A percentile compares a stretch with the other conserved stretches of the same genome.
Evolutionary conservation across 306 rosid genomes (phyloP).

Genomic region (Corylus americana): DNA sequence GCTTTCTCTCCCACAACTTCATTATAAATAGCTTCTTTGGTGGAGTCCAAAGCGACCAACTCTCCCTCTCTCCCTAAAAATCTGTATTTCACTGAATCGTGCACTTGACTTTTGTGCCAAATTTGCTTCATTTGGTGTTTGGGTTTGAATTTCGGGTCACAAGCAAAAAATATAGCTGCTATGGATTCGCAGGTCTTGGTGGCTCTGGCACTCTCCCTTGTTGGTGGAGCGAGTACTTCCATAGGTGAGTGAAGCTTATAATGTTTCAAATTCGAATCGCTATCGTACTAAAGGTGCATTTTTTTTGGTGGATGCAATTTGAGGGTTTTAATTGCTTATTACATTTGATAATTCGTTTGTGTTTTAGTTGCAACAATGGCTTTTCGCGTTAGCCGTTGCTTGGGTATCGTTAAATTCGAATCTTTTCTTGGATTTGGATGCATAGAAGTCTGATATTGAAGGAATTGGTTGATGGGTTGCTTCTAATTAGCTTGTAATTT

Average conservation of each 20-base stretch:
- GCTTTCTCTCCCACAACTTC: background rate
- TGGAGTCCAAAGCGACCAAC: slow-evolving; percentile 4
- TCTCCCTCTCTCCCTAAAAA: background rate
- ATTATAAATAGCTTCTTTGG: background rate
- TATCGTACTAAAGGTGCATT: background rate
- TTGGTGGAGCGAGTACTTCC: slow-evolving; percentile 92
- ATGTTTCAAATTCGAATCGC: background rate
- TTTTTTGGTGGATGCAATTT: background rate
- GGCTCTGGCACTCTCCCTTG: slow-evolving; percentile 92
- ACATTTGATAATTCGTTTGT: background rate
- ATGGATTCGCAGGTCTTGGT: slow-evolving; percentile 85
- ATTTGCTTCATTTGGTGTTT: slow-evolving; percentile 2
- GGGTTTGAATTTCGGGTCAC: slow-evolving; percentile 8
- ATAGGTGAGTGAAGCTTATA: slow-evolving; percentile 48
- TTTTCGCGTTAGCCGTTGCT: too few relatives aligned
- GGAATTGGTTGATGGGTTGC: slow-evolving; percentile 1
- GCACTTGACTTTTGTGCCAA: slow-evolving; percentile 11
- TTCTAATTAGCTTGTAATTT: background rate
- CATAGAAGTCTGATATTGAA: background rate
- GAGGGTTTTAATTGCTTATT: background rate
- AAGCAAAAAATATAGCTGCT: background rate
- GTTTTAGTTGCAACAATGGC: too few relatives aligned
- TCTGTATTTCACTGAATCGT: background rate
- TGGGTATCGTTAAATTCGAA: background rate
- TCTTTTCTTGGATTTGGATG: background rate